These are phyloP conservation scores for Pleurotus tuber-regium DNA, from an alignment of 768 basidiomycete species.

Conservation along the genomic window DNA sequence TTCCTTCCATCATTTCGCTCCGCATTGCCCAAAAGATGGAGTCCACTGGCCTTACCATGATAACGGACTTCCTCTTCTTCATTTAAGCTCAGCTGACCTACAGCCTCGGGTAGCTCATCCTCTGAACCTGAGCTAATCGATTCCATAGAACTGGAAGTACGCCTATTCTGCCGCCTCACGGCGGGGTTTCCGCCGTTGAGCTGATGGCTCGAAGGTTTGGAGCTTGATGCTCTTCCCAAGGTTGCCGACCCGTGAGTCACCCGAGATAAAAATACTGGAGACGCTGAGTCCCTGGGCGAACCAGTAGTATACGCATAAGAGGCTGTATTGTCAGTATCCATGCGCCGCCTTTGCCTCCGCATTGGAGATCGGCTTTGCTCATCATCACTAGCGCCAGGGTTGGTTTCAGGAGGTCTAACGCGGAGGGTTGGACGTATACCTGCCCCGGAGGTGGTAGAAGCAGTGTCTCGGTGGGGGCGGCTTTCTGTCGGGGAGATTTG, in stretches of 20 bases:
- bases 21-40: slow-evolving; percentile 67
- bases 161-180: slow-evolving; percentile 16
- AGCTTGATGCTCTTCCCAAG: slow-evolving; percentile 5
- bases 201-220: slow-evolving; percentile 3
- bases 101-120: slow-evolving; percentile 57
- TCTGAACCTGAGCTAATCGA: slow-evolving; percentile 35
- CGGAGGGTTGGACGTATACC: slow-evolving; percentile 15
- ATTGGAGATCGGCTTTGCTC: slow-evolving; percentile 31
- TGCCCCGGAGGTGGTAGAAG: background rate
- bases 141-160: slow-evolving; percentile 32
- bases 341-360: slow-evolving; percentile 50
- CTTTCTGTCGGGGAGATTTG: slow-evolving; percentile 9
- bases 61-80: slow-evolving; percentile 85
- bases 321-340: slow-evolving; percentile 35
- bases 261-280: slow-evolving; percentile 8
- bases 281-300: slow-evolving; percentile 11
- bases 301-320: slow-evolving; percentile 10
- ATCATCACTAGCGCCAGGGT: slow-evolving; percentile 12
- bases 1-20: slow-evolving; percentile 63
- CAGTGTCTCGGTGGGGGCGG: slow-evolving; percentile 6
- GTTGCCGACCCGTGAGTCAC: slow-evolving; percentile 11
- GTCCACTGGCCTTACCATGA: slow-evolving; percentile 82
- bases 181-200: slow-evolving; percentile 7
- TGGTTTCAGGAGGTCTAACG: slow-evolving; percentile 16
- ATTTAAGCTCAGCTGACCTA: slow-evolving; percentile 85